These are phyloP conservation scores for Debaryomyces sp. DNA, from an alignment of 1,139 yeast genomes.

Conservation along the genomic window DNA sequence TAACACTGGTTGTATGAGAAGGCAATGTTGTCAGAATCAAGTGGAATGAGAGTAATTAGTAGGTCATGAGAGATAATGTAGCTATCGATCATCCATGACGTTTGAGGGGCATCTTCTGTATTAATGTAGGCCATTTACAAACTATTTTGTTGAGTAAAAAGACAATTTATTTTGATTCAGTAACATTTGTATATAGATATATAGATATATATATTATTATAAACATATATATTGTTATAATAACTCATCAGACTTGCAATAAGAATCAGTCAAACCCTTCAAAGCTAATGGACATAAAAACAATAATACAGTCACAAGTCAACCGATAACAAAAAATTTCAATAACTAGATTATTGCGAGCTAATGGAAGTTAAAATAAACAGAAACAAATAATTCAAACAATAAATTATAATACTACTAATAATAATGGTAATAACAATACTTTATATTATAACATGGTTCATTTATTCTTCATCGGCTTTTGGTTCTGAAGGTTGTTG, in stretches of 20 bases:
- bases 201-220: constrained; percentile 5
- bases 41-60: not conserved
- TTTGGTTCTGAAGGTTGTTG: constrained; percentile 40
- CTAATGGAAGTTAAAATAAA: constrained; percentile 5
- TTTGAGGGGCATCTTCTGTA: not conserved
- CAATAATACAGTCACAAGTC: constrained; percentile 2
- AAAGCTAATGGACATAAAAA: constrained; percentile 3
- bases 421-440: constrained; percentile 10
- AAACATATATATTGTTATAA: constrained; percentile 5
- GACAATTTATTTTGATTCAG: constrained; percentile 1
- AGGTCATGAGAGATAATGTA: not conserved
- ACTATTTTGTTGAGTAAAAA: not conserved
- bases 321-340: constrained; percentile 1
- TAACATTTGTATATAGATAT: constrained; percentile 6
- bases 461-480: constrained; percentile 39
- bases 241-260: not conserved
- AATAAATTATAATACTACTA: constrained; percentile 8
- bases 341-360: not conserved
- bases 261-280: not conserved
- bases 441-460: constrained; percentile 13
- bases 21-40: not conserved
- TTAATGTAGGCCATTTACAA: not conserved
- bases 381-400: constrained; percentile 12
- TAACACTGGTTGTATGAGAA: not conserved
- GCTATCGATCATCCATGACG: not conserved